Evolutionary conservation across 805 yeast genomes (phyloP), one percentile per base, ranked within the genome.

Genomic region (Spathaspora arborariae): DNA sequence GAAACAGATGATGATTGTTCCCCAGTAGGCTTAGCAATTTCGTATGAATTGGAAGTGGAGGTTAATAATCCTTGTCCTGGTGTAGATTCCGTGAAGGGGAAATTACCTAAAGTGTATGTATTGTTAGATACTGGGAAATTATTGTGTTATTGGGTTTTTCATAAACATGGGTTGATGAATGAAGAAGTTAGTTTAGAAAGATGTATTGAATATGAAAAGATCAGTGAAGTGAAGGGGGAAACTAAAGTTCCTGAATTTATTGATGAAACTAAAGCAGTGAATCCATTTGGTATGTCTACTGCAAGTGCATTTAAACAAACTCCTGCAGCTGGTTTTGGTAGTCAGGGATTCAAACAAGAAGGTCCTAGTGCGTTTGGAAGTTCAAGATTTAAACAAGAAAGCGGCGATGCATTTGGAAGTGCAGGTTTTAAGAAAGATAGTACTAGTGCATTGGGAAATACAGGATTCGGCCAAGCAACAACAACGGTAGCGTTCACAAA

Each of bases 1-100:
- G 82, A 72, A 2, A 68, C 83, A 0, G 83, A 78, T 40, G 83
- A 77, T 43, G 96, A 88, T 55, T 77, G 85, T 11, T 76, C 85
- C 6, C 82, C 92, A 0, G 67, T 86, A 19, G 96, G 96, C 4
- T 52, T 86, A 9, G 80, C 80, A 0, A 41, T 88, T 5, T 96
- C 88, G 58, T 55, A 82, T 11, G 67, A 79, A 2, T 60, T 62
- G 0, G 72, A 68, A 13, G 42, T 54, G 1, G 55, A 55, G 1
- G 78, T 83, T 1, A 45, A 59, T 2, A 75, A 77, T 11, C 89
- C 92, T 0, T 77, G 81, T 50, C 62, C 70, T 5, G 81, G 81
- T 9, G 70, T 84, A 2, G 88, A 84, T 1, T 70, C 70, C 35
- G 79, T 80, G 8, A 70, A 59, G 0, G 81, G 88, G 35, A 56